These are phyloP conservation scores for Agaricus subrufescens DNA, from an alignment of 768 basidiomycete genomes.

Conservation along the genomic window DNA sequence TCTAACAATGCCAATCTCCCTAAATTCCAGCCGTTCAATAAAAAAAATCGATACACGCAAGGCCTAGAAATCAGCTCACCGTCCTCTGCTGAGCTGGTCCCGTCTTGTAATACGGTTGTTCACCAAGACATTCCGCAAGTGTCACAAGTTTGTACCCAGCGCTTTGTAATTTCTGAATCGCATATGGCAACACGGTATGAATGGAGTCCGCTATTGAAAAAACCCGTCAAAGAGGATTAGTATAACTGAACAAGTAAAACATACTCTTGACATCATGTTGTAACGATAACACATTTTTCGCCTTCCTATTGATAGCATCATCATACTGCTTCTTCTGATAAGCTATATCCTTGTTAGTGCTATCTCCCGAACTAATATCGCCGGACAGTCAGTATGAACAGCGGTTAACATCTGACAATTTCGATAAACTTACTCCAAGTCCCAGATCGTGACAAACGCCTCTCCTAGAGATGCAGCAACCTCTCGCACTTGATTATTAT, in stretches of 20 bases:
- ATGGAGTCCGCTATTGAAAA: not conserved
- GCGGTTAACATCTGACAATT: not conserved
- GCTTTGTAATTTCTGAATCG: constrained; percentile 9
- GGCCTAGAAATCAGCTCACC: constrained; percentile 17
- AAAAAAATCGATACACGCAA: not conserved
- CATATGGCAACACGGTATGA: constrained; percentile 9
- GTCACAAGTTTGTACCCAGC: constrained; percentile 14
- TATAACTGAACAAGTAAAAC: not conserved
- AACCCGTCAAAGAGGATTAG: not conserved
- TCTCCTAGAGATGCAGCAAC: constrained; percentile 9
- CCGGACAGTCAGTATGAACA: not conserved
- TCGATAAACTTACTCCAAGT: constrained; percentile 11
- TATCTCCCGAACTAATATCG: constrained; percentile 11
- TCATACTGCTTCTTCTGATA: constrained; percentile 9
- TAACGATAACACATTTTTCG: constrained; percentile 7
- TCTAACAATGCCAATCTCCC: constrained; percentile 7
- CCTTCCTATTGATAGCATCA: not conserved
- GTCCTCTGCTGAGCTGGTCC: constrained; percentile 21
- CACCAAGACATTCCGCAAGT: constrained; percentile 14
- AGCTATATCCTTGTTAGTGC: not conserved
- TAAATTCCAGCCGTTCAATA: not conserved
- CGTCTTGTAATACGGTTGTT: constrained; percentile 10
- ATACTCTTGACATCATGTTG: constrained; percentile 13
- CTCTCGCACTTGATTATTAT: constrained; percentile 10
- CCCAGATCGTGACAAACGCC: constrained; percentile 9